Percentiles rank a stretch among this genome's conserved stretches.
Conservation (phyloP, 768 basidiomycete genomes). For the Boletellus ananiceps region DNA sequence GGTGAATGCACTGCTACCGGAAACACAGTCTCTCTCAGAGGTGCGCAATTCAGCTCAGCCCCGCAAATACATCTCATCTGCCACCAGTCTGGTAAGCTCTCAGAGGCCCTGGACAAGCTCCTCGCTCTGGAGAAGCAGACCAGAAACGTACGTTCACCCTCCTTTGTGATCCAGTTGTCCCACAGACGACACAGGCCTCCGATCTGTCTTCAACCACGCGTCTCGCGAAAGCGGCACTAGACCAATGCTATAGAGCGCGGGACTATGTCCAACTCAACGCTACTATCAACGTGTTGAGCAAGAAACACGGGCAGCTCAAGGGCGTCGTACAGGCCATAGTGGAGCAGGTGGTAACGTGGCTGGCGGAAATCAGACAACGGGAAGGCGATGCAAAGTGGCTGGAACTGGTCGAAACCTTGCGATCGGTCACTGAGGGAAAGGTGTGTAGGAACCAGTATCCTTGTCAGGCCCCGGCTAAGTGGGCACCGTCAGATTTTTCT, state of each 20-base stretch:
- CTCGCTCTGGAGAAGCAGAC: slow-evolving; percentile 91
- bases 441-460: slow-evolving; percentile 38
- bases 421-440: slow-evolving; percentile 95
- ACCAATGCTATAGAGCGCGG: slow-evolving; percentile 66
- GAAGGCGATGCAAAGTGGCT: slow-evolving; percentile 77
- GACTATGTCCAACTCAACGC: slow-evolving; percentile 70
- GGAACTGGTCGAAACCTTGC: slow-evolving; percentile 82
- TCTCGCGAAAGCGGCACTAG: slow-evolving; percentile 68
- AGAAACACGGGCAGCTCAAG: slow-evolving; percentile 97
- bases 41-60: slow-evolving; percentile 37
- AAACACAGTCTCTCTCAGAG: slow-evolving; percentile 64
- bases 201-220: slow-evolving; percentile 90
- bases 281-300: slow-evolving; percentile 66
- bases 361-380: slow-evolving; percentile 66
- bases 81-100: slow-evolving; percentile 69
- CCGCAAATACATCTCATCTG: slow-evolving; percentile 6
- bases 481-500: slow-evolving; percentile 71
- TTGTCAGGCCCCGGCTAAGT: background rate
- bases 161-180: background rate
- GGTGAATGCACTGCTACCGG: slow-evolving; percentile 70
- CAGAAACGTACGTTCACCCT: slow-evolving; percentile 66
- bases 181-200: slow-evolving; percentile 59
- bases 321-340: slow-evolving; percentile 88
- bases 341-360: slow-evolving; percentile 77
- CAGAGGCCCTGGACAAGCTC: slow-evolving; percentile 87